These are phyloP conservation scores for Boletus albobrunnescens DNA, from an alignment of 1,284 basidiomycete species.

Conservation along the genomic window DNA sequence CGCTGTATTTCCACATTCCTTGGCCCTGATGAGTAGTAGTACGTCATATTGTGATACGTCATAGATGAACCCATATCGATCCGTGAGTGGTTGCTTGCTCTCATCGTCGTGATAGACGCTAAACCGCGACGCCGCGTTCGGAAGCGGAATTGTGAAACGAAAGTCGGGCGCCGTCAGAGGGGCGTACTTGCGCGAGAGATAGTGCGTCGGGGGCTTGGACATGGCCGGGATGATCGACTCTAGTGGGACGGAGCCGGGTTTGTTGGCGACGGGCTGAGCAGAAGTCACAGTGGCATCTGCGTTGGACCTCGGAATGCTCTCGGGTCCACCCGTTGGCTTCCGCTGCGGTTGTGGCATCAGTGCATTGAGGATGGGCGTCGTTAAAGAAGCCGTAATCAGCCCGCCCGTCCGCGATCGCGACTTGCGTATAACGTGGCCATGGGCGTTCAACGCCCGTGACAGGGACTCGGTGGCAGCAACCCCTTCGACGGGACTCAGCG, in stretches of 20 bases:
- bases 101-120: conserved; percentile 51
- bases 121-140: conserved; percentile 54
- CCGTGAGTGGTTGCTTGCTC: conserved; percentile 71
- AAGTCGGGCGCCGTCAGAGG: conserved; percentile 67
- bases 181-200: conserved; percentile 68
- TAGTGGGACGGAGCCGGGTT: conserved; percentile 72
- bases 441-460: conserved; percentile 40
- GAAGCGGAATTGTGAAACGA: conserved; percentile 58
- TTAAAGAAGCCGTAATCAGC: conserved; percentile 37
- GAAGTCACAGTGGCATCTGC: conserved; percentile 10
- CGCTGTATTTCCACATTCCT: conserved; percentile 69
- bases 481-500: conserved; percentile 38
- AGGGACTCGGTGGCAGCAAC: conserved; percentile 44
- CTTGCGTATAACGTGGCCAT: conserved; percentile 35
- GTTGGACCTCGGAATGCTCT: conserved; percentile 25
- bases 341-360: conserved; percentile 52
- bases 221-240: conserved; percentile 86
- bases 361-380: conserved; percentile 57
- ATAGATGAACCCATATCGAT: conserved; percentile 94
- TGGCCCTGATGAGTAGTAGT: conserved; percentile 68
- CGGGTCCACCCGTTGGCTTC: conserved; percentile 33
- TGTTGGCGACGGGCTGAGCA: conserved; percentile 27
- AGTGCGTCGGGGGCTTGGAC: conserved; percentile 83
- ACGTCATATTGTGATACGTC: conserved; percentile 80
- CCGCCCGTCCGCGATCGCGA: conserved; percentile 35